Base-by-base conservation (phyloP, 257 asterid species). In the Petunia secreta region DNA sequence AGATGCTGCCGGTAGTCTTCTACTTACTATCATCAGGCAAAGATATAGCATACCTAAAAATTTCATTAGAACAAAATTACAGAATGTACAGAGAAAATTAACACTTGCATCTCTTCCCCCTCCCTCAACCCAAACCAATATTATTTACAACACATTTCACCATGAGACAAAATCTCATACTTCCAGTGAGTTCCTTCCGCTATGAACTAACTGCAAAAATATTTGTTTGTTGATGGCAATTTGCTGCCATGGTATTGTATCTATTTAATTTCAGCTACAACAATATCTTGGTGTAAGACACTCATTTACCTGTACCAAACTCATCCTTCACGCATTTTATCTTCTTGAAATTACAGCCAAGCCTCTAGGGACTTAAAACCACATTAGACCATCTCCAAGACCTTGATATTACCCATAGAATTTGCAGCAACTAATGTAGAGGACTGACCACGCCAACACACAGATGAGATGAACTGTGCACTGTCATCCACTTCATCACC, bases 381-480 rank as follows among this genome's bases (percentile, higher is more conserved):
- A 52, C 50, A 63, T 86, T 82, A 96, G 77, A 91, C 98, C 98
- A 94, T 89, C 90, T 96, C 98, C 90, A 96, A 81, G 66, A 94
- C 86, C 91, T 94, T 96, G 63, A 96, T 87, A 74, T 96, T 89
- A 39, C 99, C 99, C 91, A 91, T 86, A 77, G 99, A 96, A 82
- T 96, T 96, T 39, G 98, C 98, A 58, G 99, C 98, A 39, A 96
- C 95, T 83, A 96, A 88, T 82, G 97, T 87, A 66, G 97, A 82
- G 5, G 98, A 89, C 63, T 94, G 98, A 46, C 97, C 92, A 0
- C 93, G 95, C 99, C 99, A 96, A 83, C 98, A 94, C 15, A 92
- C 97, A 6, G 98, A 94, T 41, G 98, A 96, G 86, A 94, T 92
- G 85, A 94, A 96, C 83, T 91, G 98, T 63, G 95, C 88, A 50